Percentiles rank a stretch among this genome's conserved stretches.
These are phyloP conservation scores for Globisporangium radiosum DNA, from an alignment of 352 stramenopile genomes.

Conservation along the genomic window DNA sequence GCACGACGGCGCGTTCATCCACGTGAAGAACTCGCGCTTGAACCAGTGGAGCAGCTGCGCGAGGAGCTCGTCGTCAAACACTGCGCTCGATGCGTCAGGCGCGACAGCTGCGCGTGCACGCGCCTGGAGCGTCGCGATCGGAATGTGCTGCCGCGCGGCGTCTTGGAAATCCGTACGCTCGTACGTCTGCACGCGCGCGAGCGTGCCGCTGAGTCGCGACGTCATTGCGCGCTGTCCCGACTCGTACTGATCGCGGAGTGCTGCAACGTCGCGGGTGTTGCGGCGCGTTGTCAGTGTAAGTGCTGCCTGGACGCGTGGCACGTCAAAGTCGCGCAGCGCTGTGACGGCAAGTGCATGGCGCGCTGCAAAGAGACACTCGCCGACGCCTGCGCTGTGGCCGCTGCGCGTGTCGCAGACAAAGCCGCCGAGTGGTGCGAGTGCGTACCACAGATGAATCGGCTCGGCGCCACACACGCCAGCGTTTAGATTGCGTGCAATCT, in stretches of 20 bases:
- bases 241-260: constrained; percentile 35
- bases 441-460: constrained; percentile 56
- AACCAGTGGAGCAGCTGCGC: constrained; percentile 85
- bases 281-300: constrained; percentile 5
- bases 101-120: constrained; percentile 42
- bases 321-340: constrained; percentile 17
- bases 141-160: constrained; percentile 63
- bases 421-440: constrained; percentile 35
- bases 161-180: constrained; percentile 58
- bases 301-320: constrained; percentile 9
- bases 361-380: constrained; percentile 59
- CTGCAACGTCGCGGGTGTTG: constrained; percentile 19
- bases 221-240: constrained; percentile 44
- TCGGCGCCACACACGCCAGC: constrained; percentile 19
- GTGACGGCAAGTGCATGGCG: constrained; percentile 17
- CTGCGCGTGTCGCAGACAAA: constrained; percentile 45
- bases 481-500: constrained; percentile 52
- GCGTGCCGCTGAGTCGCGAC: constrained; percentile 30
- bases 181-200: constrained; percentile 56
- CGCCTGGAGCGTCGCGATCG: constrained; percentile 52
- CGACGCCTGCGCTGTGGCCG: constrained; percentile 44
- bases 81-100: constrained; percentile 6
- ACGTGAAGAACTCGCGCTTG: constrained; percentile 88
- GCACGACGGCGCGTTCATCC: constrained; percentile 83
- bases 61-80: constrained; percentile 63